phyloP scores from a whole-genome alignment of 78 protist species.

The Dictyostelium discoideum region DNA sequence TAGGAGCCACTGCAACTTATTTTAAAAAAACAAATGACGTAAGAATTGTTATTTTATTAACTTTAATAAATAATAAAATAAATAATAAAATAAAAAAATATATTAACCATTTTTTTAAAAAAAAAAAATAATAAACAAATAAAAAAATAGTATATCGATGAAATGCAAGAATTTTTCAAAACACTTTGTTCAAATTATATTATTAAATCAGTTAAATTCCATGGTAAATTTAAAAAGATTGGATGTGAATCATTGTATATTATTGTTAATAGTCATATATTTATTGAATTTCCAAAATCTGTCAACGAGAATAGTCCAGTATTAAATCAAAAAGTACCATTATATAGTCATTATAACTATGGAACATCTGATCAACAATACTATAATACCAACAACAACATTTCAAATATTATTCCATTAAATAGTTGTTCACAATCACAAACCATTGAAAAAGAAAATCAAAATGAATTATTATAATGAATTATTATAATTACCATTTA shows the following conservation, averaged over 20 bases:
- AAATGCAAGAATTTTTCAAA: neutral
- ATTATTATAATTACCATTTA: neutral
- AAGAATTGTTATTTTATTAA: neutral
- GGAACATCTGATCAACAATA: neutral
- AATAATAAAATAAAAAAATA: neutral
- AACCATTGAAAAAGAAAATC: neutral
- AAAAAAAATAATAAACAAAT: neutral
- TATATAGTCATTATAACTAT: neutral
- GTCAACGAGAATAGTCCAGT: neutral
- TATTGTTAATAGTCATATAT: neutral
- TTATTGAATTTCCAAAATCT: constrained; percentile 1
- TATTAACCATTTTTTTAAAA: neutral
- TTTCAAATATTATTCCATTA: neutral
- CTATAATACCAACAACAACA: neutral
- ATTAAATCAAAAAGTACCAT: neutral
- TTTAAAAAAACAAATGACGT: neutral
- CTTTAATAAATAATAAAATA: neutral
- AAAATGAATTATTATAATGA: neutral
- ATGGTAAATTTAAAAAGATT: neutral
- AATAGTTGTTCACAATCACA: neutral
- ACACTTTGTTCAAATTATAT: neutral
- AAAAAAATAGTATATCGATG: neutral
- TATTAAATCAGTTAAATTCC: neutral
- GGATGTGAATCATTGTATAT: neutral
- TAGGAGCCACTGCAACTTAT: neutral